Base-by-base conservation (phyloP, 345 rosid species). In the Turritis glabra region DNA sequence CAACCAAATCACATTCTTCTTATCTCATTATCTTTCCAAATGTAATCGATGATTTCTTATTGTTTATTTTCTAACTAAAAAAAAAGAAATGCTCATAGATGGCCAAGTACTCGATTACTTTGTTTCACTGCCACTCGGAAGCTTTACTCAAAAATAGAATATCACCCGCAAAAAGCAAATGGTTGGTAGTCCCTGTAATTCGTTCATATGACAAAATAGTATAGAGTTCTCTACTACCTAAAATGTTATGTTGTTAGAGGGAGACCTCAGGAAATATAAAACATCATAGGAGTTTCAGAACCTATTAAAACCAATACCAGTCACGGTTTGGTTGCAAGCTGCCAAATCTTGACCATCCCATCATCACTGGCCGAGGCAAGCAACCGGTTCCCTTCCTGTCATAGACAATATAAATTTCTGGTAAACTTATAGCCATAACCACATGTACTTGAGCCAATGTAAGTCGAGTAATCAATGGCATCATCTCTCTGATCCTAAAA, bases 311-410 rank as follows among this genome's bases (percentile, higher is more conserved):
- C 32, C 58, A 69, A 23, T 10, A 69, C 12, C 48, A 64, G 2
- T 83, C 82, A 86, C 27, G 63, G 58, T 54, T 57, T 56, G 46
- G 80, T 67, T 80, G 70, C 79, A 59, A 88, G 81, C 84, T 82
- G 82, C 97, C 98, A 90, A 41, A 93, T 79, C 87, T 86, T 89
- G 76, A 89, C 83, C 2, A 72, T 83, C 58, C 88, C 92, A 69
- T 94, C 97, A 68, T 94, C 98, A 52, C 98, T 85, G 2, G 88
- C 85, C 33, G 97, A 94, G 10, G 97, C 97, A 74, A 94, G 87
- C 19, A 90, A 77, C 41, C 82, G 83, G 37, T 54, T 80, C 47
- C 3, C 67, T 62, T 64, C 76, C 72, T 71, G 80, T 38, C 47
- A 15, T 50, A 59, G 41, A 22, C 27, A 56, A 76, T 18, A 71